Evolutionary conservation across 106 monocot genomes (phyloP).

Genomic region (Allium sativum): DNA sequence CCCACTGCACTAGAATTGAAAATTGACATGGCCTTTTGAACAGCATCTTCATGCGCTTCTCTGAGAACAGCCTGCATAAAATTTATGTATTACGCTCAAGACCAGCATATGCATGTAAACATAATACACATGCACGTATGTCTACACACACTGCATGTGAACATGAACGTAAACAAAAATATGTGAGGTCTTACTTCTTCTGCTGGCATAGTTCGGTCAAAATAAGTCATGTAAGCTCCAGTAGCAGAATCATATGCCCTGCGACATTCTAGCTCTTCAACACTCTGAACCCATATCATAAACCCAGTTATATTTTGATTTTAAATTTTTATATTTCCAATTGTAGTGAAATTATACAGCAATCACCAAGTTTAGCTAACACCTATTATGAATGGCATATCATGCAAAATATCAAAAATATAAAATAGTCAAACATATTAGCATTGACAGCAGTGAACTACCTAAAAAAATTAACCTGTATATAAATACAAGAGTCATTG

Average conservation of each 20-base stretch:
- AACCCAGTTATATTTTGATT: not conserved
- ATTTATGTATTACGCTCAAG: not conserved
- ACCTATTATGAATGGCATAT: no score
- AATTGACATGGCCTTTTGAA: conserved; percentile 53
- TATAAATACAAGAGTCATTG: no score
- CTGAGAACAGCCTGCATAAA: conserved; percentile 45
- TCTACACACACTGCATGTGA: not conserved
- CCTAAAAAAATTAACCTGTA: no score
- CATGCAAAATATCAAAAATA: no score
- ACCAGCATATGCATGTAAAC: no score
- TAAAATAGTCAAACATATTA: no score
- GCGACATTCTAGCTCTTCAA: conserved; percentile 95
- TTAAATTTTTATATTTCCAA: not conserved
- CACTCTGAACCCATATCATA: conserved; percentile 49
- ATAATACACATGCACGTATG: no score
- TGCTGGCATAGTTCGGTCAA: conserved; percentile 65
- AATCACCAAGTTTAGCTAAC: no score
- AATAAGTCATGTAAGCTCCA: conserved; percentile 60
- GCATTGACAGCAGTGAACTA: no score
- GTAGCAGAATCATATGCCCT: conserved; percentile 69
- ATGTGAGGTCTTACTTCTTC: conserved; percentile 51
- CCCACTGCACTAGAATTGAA: conserved; percentile 78
- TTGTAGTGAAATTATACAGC: not conserved
- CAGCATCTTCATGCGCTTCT: conserved; percentile 75
- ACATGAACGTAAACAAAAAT: not conserved